Evolutionary conservation across 1,139 yeast genomes (phyloP).

Genomic region (Geotrichum siamense): DNA sequence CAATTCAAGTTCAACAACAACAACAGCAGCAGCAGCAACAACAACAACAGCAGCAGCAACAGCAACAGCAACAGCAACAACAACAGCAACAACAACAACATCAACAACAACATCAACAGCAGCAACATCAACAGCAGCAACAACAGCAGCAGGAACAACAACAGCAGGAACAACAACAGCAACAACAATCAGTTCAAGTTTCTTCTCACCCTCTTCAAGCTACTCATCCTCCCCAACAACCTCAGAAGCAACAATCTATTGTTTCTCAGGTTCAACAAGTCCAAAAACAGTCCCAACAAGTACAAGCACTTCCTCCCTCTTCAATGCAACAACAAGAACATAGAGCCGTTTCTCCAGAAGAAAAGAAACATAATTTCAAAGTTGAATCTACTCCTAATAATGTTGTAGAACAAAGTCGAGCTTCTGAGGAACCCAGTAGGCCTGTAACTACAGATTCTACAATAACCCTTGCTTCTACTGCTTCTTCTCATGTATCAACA

Average conservation of each 20-base stretch:
- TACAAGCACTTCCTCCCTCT: background rate
- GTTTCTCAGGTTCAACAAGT: background rate
- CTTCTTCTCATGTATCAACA: background rate
- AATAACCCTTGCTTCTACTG: no score
- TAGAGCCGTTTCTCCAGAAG: slow-evolving; percentile 1
- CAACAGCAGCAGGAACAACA: slow-evolving; percentile 4
- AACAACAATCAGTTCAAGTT: background rate
- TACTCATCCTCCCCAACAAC: background rate
- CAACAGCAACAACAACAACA: slow-evolving; percentile 1
- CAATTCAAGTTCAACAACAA: slow-evolving; percentile 1
- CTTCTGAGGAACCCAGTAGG: background rate
- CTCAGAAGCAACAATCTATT: background rate
- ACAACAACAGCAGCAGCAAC: slow-evolving; percentile 2
- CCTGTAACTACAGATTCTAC: no score
- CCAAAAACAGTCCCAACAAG: background rate
- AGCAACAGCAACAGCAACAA: background rate
- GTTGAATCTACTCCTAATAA: background rate
- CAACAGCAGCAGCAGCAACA: slow-evolving; percentile 1
- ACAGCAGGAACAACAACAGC: background rate
- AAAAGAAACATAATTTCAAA: slow-evolving; percentile 2
- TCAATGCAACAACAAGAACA: background rate
- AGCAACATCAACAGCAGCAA: background rate
- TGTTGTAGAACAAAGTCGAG: background rate
- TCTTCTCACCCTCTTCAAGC: background rate
- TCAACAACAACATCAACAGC: background rate